Evolutionary conservation across 2,329 filamentous ascomycete genomes (phyloP).

Genomic region (Canariomyces notabilis): DNA sequence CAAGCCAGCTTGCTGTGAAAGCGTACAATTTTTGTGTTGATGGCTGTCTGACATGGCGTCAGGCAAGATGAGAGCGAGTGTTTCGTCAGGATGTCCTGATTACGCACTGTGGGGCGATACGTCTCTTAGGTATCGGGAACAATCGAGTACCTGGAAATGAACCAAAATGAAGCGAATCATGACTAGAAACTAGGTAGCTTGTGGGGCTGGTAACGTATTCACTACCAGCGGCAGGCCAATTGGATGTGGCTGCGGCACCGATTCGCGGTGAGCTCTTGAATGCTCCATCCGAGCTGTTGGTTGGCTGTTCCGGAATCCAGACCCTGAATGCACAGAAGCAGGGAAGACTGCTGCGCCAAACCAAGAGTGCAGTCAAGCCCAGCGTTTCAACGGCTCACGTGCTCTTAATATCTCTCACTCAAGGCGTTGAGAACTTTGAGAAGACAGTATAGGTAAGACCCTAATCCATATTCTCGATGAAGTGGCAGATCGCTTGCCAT

Average conservation of each 20-base stretch:
- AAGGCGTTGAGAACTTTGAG: background rate
- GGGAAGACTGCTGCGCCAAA: background rate
- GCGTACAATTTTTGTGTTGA: background rate
- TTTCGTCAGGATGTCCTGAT: background rate
- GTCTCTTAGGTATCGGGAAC: conserved; percentile 8
- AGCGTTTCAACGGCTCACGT: conserved; percentile 4
- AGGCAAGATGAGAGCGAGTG: background rate
- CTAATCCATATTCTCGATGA: conserved; percentile 26
- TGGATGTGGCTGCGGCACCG: too few species aligned
- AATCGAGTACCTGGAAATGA: conserved; percentile 5
- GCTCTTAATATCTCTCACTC: background rate
- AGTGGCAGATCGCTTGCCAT: conserved; percentile 57
- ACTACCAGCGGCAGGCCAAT: too few species aligned
- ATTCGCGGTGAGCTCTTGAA: too few species aligned
- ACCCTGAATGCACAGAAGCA: too few species aligned
- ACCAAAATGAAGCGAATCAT: conserved; percentile 1
- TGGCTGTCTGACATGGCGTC: conserved; percentile 1
- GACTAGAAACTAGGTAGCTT: conserved; percentile 17
- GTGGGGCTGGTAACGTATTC: background rate
- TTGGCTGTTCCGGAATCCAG: too few species aligned
- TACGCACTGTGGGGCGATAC: background rate
- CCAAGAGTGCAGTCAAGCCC: background rate
- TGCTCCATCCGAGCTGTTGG: too few species aligned
- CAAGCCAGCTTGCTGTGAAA: background rate
- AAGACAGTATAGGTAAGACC: background rate